Percentiles rank a stretch among this genome's conserved stretches.
Conservation (phyloP, 2,329 filamentous ascomycete genomes). For the Ophiostoma montium region DNA sequence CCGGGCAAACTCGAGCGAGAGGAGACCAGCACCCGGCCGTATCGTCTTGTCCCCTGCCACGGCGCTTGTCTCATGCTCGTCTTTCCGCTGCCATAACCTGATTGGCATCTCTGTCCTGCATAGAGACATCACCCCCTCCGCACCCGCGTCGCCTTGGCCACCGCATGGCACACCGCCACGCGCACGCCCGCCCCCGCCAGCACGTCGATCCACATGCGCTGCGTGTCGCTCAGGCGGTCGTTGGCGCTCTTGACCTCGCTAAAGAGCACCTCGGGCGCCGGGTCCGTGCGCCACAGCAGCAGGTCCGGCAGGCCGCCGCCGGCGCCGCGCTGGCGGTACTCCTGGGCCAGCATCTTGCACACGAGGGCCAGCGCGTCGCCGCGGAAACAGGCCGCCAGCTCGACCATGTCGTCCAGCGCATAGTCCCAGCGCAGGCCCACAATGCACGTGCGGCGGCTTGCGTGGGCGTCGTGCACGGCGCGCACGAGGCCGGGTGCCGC, state of each 20-base stretch:
- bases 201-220: conserved; percentile 93
- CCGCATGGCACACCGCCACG: conserved; percentile 65
- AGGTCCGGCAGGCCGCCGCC: conserved; percentile 85
- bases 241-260: conserved; percentile 72
- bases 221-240: conserved; percentile 88
- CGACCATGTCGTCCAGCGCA: conserved; percentile 59
- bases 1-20: too few relatives aligned
- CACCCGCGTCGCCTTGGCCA: conserved; percentile 35
- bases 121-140: background rate
- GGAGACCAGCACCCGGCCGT: too few relatives aligned
- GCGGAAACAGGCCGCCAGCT: conserved; percentile 65
- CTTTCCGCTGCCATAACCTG: too few relatives aligned
- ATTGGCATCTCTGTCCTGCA: too few relatives aligned
- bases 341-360: conserved; percentile 90
- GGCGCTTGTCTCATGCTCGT: too few relatives aligned
- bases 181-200: conserved; percentile 69
- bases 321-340: conserved; percentile 64
- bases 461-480: conserved; percentile 53
- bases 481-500: conserved; percentile 52
- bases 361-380: conserved; percentile 69
- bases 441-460: conserved; percentile 64
- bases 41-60: too few relatives aligned
- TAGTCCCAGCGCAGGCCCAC: conserved; percentile 92
- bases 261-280: conserved; percentile 42
- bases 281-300: conserved; percentile 59